These are phyloP conservation scores for Candida ortonii DNA, from an alignment of 805 yeast genomes.

Conservation along the genomic window DNA sequence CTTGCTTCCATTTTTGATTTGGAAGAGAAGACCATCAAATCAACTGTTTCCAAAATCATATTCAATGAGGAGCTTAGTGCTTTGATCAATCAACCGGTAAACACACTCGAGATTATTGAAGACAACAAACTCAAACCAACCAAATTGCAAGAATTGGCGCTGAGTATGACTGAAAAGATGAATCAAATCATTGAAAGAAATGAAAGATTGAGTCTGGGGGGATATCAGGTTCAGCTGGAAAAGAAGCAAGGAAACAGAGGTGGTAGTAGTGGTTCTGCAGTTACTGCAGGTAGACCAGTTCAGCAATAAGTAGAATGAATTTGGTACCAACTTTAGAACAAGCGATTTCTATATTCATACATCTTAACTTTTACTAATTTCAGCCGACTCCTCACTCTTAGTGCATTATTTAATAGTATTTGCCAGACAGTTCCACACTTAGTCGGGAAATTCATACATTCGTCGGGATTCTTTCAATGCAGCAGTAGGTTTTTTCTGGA, in stretches of 20 bases:
- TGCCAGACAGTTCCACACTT: no score
- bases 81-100: constrained; percentile 62
- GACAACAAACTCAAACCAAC: constrained; percentile 67
- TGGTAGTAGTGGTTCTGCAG: not conserved
- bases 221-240: constrained; percentile 46
- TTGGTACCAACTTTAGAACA: constrained; percentile 11
- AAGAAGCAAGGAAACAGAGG: constrained; percentile 17
- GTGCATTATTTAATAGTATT: no score
- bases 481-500: no score
- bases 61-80: constrained; percentile 76
- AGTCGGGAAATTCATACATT: no score
- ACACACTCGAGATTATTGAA: constrained; percentile 63
- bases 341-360: no score
- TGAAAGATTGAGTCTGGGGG: constrained; percentile 79
- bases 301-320: not conserved
- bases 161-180: constrained; percentile 79
- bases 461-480: no score
- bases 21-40: constrained; percentile 50
- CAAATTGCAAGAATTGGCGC: constrained; percentile 82
- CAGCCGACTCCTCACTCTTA: no score
- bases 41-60: constrained; percentile 72
- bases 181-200: constrained; percentile 76
- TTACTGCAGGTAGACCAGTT: constrained; percentile 1
- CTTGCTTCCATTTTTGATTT: constrained; percentile 68
- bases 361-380: no score